A percentile compares a stretch with the other conserved stretches of the same genome.
These are phyloP conservation scores for Kwoniella sp. DNA, from an alignment of 768 basidiomycete species.

Conservation along the genomic window DNA sequence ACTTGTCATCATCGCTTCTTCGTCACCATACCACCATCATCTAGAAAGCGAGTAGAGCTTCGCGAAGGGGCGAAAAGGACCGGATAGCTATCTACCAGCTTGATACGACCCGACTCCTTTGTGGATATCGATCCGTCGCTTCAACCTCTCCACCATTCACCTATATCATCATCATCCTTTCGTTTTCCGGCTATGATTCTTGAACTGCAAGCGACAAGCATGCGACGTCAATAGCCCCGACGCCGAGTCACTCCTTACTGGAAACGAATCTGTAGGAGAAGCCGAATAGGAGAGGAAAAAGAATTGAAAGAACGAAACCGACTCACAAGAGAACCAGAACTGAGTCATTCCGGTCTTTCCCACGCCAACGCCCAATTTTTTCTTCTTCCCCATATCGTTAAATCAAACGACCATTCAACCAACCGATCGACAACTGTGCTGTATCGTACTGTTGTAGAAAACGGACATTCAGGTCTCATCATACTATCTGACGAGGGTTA, in stretches of 20 bases:
- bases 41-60: neutral
- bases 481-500: neutral
- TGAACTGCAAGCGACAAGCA: no score
- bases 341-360: neutral
- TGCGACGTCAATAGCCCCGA: neutral
- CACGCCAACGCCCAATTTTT: conserved; percentile 1
- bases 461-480: neutral
- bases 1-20: neutral
- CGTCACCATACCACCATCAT: neutral
- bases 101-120: neutral
- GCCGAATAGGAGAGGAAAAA: neutral
- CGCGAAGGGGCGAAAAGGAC: neutral
- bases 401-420: neutral
- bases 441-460: no score
- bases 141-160: neutral
- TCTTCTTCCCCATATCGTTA: neutral
- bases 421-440: no score
- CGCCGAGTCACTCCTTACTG: no score
- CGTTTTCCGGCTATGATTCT: no score
- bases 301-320: neutral
- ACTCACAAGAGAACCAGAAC: neutral
- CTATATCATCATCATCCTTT: neutral
- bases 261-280: neutral
- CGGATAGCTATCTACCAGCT: neutral
- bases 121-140: neutral